Conservation (phyloP, 257 asterid genomes). For the Perilla frutescens region DNA sequence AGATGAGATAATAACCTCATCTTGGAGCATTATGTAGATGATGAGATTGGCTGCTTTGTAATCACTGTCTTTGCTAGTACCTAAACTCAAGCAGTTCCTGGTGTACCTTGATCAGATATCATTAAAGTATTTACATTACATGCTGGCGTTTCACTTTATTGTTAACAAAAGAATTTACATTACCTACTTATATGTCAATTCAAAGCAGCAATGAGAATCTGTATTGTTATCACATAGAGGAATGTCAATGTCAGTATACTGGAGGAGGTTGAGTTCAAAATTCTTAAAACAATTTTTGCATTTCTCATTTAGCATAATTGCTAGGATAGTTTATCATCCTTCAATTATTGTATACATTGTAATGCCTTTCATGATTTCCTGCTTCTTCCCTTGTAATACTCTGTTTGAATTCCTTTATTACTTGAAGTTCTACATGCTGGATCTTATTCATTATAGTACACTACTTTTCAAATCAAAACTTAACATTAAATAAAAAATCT, state of each 20-base stretch:
- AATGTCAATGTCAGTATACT: neutral
- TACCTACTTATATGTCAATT: neutral
- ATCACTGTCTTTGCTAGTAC: neutral
- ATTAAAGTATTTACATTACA: neutral
- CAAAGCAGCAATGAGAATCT: neutral
- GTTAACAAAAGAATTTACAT: neutral
- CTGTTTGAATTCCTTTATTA: conserved; percentile 6
- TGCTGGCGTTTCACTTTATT: neutral
- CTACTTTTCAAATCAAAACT: conserved; percentile 14
- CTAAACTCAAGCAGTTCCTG: neutral
- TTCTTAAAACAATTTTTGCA: neutral
- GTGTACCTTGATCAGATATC: conserved; percentile 9
- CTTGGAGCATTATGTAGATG: conserved; percentile 20
- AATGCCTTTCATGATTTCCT: neutral
- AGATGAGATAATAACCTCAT: neutral
- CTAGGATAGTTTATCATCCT: conserved; percentile 5
- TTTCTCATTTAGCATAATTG: neutral
- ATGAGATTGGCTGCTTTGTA: neutral
- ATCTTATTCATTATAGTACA: neutral
- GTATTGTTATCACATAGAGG: neutral
- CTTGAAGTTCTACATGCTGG: conserved; percentile 2
- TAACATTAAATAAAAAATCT: conserved; percentile 12
- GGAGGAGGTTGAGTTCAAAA: neutral
- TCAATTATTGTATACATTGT: neutral
- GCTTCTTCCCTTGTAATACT: neutral